phyloP scores from a whole-genome alignment of 192 early-diverging fungal genomes.

The Powellomyces hirtus region DNA sequence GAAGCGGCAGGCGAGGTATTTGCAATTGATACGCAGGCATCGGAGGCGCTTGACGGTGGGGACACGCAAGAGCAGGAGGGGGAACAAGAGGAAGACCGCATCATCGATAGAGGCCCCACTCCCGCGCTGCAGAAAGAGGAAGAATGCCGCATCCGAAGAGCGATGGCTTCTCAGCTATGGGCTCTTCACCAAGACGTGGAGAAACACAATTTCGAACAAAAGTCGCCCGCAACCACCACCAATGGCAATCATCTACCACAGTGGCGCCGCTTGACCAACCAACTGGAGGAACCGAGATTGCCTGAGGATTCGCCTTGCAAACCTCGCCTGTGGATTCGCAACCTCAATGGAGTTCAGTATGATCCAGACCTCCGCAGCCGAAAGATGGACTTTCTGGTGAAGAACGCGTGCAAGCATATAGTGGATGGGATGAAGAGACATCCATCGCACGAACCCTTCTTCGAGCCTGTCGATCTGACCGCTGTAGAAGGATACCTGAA shows the following conservation, averaged over 20 bases:
- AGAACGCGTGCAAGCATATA: conserved; percentile 28
- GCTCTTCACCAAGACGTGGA: background rate
- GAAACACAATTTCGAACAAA: background rate
- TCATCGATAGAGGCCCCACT: no score
- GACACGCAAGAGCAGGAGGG: no score
- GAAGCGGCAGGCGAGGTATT: no score
- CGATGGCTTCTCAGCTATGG: conserved; percentile 1
- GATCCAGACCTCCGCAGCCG: background rate
- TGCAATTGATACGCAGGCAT: no score
- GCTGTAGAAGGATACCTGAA: background rate
- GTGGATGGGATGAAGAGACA: conserved; percentile 16
- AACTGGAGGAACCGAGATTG: background rate
- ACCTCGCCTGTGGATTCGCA: conserved; percentile 5
- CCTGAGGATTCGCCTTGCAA: background rate
- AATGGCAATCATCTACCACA: background rate
- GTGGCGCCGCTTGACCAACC: background rate
- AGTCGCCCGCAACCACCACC: background rate
- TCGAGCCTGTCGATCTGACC: conserved; percentile 9
- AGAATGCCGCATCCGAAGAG: background rate
- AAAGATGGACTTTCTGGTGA: background rate
- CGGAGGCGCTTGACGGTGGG: no score
- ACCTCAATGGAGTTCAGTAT: background rate
- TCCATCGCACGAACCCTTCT: conserved; percentile 18
- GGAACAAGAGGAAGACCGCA: no score
- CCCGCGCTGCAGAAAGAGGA: background rate